Evolutionary conservation across 2,329 filamentous ascomycete genomes (phyloP), one percentile per base, ranked within the genome.

Genomic region (Epichloe gansuensis): DNA sequence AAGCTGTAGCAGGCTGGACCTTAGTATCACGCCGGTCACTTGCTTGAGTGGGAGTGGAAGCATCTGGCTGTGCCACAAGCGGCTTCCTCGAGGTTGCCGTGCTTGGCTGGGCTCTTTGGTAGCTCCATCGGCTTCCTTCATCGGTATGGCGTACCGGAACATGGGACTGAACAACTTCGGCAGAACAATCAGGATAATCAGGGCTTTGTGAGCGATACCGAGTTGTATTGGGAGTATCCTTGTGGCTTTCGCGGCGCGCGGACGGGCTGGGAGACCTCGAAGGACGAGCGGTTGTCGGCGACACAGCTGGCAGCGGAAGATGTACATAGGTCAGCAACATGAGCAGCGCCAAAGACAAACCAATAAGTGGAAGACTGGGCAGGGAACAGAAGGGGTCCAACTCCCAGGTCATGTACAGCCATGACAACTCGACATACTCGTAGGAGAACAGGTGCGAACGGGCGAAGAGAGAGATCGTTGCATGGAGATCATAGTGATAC

Each of bases 391-490:
- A 44, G 31, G 17, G 13, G 39, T 17, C 38, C 9, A 5, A 13
- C 28, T 21, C 34, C 34, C 31, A 37, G 2, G 39, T 21, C 8
- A 44, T 46, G 31, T 39, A 23, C 21, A 46, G 15, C 3, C 5
- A 37, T 34, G 34, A n/a, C 23, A 46, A 31, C 25, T 48, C 44
- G 42, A 83, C 81, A 66, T 82, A 84, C 81, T 75, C 63, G 75
- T 71, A 67, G 77, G 76, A 59, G 76, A 72, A 62, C 75, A 73
- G 59, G 75, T 72, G 69, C 75, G 75, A 68, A 80, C 78, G 61
- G 80, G 77, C 67, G 81, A 82, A 59, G 81, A 83, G 57, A 77
- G 71, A 58, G 78, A 81, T 62, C 76, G 76, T 69, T 81, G 76
- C 77, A 81, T 80, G 68, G 77, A 76, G 65, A 78, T 76, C 75